phyloP scores from a whole-genome alignment of 2,329 filamentous ascomycete species.

The Incumbomyces delicatus region DNA sequence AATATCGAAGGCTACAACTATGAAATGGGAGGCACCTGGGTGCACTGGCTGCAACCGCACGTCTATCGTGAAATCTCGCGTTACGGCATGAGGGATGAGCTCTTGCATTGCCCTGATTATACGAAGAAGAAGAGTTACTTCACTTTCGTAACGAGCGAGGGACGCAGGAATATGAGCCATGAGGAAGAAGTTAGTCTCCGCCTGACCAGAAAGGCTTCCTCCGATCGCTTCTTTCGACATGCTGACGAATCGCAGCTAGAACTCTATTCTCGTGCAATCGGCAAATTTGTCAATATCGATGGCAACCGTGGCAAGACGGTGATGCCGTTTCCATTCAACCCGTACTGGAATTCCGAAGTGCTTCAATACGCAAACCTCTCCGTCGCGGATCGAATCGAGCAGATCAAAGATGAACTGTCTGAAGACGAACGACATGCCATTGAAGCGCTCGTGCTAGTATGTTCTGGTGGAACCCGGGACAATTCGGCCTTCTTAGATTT shows the following conservation, averaged over 20 bases:
- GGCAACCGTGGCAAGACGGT: constrained; percentile 29
- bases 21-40: constrained; percentile 44
- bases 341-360: constrained; percentile 26
- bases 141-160: constrained; percentile 26
- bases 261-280: constrained; percentile 27
- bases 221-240: neutral
- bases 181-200: constrained; percentile 29
- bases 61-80: constrained; percentile 37
- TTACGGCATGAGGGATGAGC: constrained; percentile 36
- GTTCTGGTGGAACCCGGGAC: constrained; percentile 34
- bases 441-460: constrained; percentile 35
- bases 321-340: constrained; percentile 34
- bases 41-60: constrained; percentile 37
- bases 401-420: constrained; percentile 31
- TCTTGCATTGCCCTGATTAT: constrained; percentile 28
- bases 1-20: constrained; percentile 36
- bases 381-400: constrained; percentile 32
- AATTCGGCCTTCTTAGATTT: constrained; percentile 38
- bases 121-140: constrained; percentile 35
- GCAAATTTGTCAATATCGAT: constrained; percentile 41
- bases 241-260: constrained; percentile 21
- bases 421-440: constrained; percentile 33
- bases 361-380: constrained; percentile 29
- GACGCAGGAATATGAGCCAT: constrained; percentile 29
- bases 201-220: neutral